Conservation (phyloP, 805 yeast genomes). For the Tetrapisispora arboricola region DNA sequence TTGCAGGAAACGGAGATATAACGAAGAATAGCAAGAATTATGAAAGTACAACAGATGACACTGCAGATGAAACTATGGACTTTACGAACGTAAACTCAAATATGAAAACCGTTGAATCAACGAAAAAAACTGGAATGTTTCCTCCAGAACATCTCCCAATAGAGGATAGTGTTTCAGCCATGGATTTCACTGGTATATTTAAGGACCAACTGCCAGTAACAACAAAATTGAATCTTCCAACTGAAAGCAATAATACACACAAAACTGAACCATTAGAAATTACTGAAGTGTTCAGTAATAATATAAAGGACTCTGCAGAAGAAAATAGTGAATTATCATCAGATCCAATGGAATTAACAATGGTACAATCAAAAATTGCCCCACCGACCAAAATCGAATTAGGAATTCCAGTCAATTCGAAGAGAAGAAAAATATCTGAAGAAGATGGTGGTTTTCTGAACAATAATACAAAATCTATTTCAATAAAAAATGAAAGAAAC, state of each 20-base stretch:
- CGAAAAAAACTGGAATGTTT: background rate
- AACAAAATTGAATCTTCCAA: no score
- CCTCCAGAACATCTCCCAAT: background rate
- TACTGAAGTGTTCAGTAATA: conserved; percentile 6
- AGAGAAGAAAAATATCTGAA: conserved; percentile 4
- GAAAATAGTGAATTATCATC: background rate
- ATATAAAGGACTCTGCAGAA: background rate
- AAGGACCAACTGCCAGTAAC: no score
- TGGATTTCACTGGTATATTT: conserved; percentile 9
- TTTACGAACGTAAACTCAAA: conserved; percentile 3
- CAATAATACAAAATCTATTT: background rate
- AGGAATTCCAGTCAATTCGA: background rate
- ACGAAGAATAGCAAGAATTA: conserved; percentile 12
- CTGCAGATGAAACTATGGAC: conserved; percentile 8
- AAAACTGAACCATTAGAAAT: conserved; percentile 9
- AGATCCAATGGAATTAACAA: conserved; percentile 2
- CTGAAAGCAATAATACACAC: no score
- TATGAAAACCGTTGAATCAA: no score
- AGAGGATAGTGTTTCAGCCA: conserved; percentile 5
- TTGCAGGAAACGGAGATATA: conserved; percentile 8
- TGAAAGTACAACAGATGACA: background rate
- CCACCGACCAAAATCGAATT: background rate
- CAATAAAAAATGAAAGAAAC: background rate
- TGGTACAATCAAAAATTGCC: background rate
- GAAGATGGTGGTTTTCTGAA: background rate